A percentile compares a stretch with the other conserved stretches of the same genome.
phyloP scores from a whole-genome alignment of 2,329 filamentous ascomycete genomes.

The Microsporum audouinii region DNA sequence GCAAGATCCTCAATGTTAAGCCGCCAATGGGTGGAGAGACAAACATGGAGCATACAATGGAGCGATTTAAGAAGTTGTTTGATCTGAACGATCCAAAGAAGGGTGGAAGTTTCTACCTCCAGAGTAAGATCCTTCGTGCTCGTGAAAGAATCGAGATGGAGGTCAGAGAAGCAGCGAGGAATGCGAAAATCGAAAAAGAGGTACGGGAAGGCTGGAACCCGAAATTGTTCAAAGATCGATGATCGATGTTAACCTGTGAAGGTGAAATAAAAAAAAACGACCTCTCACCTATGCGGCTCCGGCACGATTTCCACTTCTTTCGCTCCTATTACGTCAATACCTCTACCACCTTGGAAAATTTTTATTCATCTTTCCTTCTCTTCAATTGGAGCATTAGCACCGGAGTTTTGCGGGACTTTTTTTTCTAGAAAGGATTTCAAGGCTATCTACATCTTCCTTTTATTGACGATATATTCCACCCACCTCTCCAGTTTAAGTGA shows the following conservation, averaged over 20 bases:
- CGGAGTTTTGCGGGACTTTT: background rate
- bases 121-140: conserved; percentile 89
- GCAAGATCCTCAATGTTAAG: conserved; percentile 92
- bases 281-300: background rate
- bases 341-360: background rate
- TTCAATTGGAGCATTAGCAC: background rate
- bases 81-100: conserved; percentile 91
- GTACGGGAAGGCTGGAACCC: conserved; percentile 80
- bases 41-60: conserved; percentile 67
- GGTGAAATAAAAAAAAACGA: background rate
- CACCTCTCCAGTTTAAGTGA: background rate
- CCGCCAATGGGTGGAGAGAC: conserved; percentile 67
- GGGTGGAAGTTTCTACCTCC: conserved; percentile 93
- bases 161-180: conserved; percentile 58
- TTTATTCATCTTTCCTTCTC: background rate
- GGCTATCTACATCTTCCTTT: background rate
- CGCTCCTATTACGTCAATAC: background rate
- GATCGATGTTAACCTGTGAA: conserved; percentile 16
- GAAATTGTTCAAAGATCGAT: conserved; percentile 84
- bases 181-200: conserved; percentile 64
- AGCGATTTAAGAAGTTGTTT: conserved; percentile 87
- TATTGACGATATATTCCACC: background rate
- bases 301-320: background rate
- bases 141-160: conserved; percentile 87
- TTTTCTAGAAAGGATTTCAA: conserved; percentile 1